Base-by-base conservation (phyloP, 306 rosid species). In the Medicago lupulina region DNA sequence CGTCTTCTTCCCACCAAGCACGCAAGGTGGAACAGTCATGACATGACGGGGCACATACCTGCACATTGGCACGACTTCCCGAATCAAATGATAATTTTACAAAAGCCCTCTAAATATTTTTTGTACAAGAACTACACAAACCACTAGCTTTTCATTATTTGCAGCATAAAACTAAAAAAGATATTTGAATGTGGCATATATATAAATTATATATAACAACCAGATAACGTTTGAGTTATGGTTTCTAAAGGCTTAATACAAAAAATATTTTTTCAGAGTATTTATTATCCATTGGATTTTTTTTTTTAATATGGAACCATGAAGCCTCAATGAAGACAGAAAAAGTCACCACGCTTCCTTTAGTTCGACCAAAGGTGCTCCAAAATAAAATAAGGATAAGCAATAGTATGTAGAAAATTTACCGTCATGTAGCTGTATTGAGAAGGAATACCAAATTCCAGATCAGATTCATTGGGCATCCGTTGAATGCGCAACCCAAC, bases 1-100 rank as follows among this genome's bases (percentile, higher is more conserved):
- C 99, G 40, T 95, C 97, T 86, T 95, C 97, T 81, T 95, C 99
- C 99, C 99, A 95, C 99, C 99, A 95, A 72, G 97, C 97, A 69
- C 99, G 97, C 86, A 95, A 51, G 67, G 99, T 89, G 61, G 97
- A 90, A 81, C 95, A 88, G 84, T 95, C 99, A 77, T 95, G 97
- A 86, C 99, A 95, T 18, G 99, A 95, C 10, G 99, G 96, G 75
- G 99, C 94, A 71, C 99, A 95, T 59, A 95, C 97, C 99, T 95
- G 89, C 76, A 66, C 40, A 63, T 72, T 65, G 39, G 19, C 68
- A 4, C 3, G 61, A 50, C 53, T 61, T 53, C 12, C 38, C 43
- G 34, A 53, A 78, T 75, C 51, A 73, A 66, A 81, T 73, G 40
- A 71, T 73, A 65, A 44, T 62, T 15, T 61, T 74, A 10, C 14